Conservation (phyloP, 768 basidiomycete species). For the Butyriboletus loyo region DNA sequence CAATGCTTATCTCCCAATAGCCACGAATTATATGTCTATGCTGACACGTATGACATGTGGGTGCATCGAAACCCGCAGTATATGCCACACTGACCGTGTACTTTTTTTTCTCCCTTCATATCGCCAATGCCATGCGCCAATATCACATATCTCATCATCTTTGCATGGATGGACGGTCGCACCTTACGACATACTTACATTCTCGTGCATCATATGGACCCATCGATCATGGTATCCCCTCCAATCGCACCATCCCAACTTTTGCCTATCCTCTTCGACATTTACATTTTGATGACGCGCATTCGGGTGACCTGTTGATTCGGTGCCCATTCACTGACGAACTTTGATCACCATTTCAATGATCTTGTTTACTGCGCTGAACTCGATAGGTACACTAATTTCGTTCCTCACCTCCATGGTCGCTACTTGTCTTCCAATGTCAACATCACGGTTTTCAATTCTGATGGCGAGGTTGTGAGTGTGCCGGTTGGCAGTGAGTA, state of each 20-base stretch:
- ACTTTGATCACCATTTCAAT: not conserved
- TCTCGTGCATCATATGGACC: not conserved
- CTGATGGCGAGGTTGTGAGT: too few relatives aligned
- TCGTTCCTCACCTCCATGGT: constrained; percentile 62
- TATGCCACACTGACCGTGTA: constrained; percentile 2
- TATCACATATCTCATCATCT: not conserved
- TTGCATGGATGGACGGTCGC: not conserved
- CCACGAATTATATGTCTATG: constrained; percentile 78
- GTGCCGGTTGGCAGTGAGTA: constrained; percentile 45
- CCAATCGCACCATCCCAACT: not conserved
- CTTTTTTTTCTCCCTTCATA: not conserved
- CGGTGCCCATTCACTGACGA: not conserved
- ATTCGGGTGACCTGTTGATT: not conserved
- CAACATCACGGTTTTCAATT: too few relatives aligned
- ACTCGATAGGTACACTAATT: constrained; percentile 52
- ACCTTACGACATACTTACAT: not conserved
- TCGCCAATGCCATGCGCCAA: not conserved
- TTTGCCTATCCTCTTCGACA: not conserved
- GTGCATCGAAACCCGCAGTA: constrained; percentile 4
- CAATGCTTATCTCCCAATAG: constrained; percentile 30
- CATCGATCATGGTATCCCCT: constrained; percentile 8
- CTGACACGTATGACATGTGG: constrained; percentile 64
- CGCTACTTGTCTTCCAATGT: too few relatives aligned
- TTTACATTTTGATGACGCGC: not conserved
- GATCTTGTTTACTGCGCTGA: not conserved